Evolutionary conservation across 352 stramenopile genomes (phyloP).

Genomic region (Salisapilia sapeloensis): DNA sequence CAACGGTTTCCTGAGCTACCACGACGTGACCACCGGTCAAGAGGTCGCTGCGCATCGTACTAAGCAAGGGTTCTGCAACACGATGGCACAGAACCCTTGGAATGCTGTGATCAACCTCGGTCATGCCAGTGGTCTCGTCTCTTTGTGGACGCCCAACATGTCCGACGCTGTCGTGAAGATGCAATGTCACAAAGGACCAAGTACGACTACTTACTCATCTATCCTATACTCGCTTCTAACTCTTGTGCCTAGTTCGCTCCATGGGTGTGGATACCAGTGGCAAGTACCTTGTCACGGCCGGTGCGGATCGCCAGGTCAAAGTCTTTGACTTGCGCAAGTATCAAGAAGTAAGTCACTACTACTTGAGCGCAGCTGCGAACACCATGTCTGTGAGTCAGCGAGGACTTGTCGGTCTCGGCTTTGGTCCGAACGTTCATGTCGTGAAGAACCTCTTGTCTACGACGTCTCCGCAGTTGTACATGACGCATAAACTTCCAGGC

Average conservation of each 20-base stretch:
- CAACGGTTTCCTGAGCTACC: constrained; percentile 85
- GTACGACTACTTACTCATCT: constrained; percentile 30
- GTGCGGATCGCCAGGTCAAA: constrained; percentile 89
- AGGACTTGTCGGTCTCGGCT: constrained; percentile 88
- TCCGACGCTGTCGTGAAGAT: constrained; percentile 91
- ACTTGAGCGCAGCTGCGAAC: constrained; percentile 66
- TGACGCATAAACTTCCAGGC: constrained; percentile 78
- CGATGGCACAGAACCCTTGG: constrained; percentile 91
- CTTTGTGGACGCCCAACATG: constrained; percentile 95
- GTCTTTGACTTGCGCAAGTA: constrained; percentile 97
- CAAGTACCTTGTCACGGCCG: constrained; percentile 93
- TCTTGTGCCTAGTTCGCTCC: constrained; percentile 38
- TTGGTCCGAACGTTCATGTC: constrained; percentile 83
- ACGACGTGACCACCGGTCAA: constrained; percentile 92
- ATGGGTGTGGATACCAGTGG: constrained; percentile 88
- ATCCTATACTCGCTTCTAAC: constrained; percentile 2
- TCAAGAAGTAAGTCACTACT: constrained; percentile 90
- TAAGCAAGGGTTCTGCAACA: constrained; percentile 83
- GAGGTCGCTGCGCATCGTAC: constrained; percentile 86
- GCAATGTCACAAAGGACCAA: constrained; percentile 91
- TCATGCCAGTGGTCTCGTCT: constrained; percentile 96
- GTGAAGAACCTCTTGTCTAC: constrained; percentile 82
- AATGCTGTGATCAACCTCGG: constrained; percentile 95
- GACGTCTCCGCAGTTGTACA: constrained; percentile 74
- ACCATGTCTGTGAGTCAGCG: constrained; percentile 92